Evolutionary conservation across 1,284 basidiomycete species (phyloP).

Genomic region (Ustilago loliicola): DNA sequence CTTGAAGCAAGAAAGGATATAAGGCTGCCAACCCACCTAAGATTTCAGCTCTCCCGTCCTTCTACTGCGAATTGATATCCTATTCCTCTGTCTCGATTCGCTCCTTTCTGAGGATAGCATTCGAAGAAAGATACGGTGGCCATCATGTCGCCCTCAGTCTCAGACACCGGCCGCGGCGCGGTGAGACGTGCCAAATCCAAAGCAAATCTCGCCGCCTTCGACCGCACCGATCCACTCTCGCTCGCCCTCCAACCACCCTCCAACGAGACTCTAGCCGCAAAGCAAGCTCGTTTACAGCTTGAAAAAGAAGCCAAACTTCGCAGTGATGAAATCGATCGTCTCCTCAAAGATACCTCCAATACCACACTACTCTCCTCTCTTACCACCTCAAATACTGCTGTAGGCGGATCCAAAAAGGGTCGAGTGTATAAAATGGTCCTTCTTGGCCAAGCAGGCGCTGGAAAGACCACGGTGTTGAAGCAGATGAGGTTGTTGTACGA

Average conservation of each 20-base stretch:
- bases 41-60: too few relatives aligned
- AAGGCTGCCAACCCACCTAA: too few relatives aligned
- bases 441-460: conserved; percentile 55
- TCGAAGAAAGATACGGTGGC: too few relatives aligned
- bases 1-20: too few relatives aligned
- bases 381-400: neutral
- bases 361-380: conserved; percentile 3
- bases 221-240: conserved; percentile 26
- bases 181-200: conserved; percentile 9
- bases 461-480: conserved; percentile 60
- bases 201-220: neutral
- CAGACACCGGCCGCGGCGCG: neutral
- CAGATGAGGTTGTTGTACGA: conserved; percentile 63
- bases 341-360: conserved; percentile 17
- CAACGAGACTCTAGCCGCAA: conserved; percentile 23
- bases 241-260: conserved; percentile 33
- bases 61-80: too few relatives aligned
- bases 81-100: too few relatives aligned
- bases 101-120: too few relatives aligned
- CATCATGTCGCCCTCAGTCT: conserved; percentile 28
- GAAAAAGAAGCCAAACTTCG: conserved; percentile 38
- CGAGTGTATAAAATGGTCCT: conserved; percentile 42
- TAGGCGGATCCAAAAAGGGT: conserved; percentile 4
- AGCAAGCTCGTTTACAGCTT: neutral
- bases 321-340: conserved; percentile 38